Conservation (phyloP, 2,329 filamentous ascomycete genomes). For the Amesomyces nigricolor region DNA sequence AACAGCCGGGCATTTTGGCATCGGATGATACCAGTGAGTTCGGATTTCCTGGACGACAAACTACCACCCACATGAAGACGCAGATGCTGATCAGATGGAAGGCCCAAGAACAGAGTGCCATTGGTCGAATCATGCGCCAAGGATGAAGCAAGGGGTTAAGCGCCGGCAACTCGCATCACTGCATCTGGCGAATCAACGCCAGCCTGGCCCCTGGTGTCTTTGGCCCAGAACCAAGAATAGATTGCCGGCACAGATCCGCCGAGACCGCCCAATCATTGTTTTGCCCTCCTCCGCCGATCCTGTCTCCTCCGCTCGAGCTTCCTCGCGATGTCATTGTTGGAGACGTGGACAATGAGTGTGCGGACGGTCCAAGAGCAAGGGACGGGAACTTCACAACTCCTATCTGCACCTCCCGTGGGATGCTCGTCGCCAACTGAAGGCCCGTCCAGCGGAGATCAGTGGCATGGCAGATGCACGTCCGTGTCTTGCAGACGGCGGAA, state of each 20-base stretch:
- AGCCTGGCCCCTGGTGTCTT: conserved; percentile 13
- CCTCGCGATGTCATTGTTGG: neutral
- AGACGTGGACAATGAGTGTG: no score
- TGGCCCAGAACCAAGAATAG: conserved; percentile 28
- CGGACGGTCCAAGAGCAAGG: no score
- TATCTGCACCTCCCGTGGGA: no score
- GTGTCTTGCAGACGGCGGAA: conserved; percentile 16
- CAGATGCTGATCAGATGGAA: neutral
- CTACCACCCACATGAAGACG: neutral
- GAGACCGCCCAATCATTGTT: conserved; percentile 16
- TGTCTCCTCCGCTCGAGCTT: conserved; percentile 2
- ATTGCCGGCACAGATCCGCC: conserved; percentile 23
- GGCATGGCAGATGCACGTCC: conserved; percentile 12
- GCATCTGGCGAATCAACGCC: conserved; percentile 22
- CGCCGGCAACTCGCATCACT: conserved; percentile 26
- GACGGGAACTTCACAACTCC: no score
- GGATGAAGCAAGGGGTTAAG: conserved; percentile 24
- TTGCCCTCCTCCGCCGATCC: neutral
- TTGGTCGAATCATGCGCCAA: conserved; percentile 23
- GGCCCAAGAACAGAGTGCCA: conserved; percentile 18
- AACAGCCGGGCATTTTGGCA: no score
- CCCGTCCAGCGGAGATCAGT: neutral
- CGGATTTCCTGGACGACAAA: neutral
- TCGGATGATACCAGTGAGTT: no score
- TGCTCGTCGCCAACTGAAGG: no score